Evolutionary conservation across 805 yeast genomes (phyloP), one percentile per base, ranked within the genome.

Genomic region (Candida lessepsii): DNA sequence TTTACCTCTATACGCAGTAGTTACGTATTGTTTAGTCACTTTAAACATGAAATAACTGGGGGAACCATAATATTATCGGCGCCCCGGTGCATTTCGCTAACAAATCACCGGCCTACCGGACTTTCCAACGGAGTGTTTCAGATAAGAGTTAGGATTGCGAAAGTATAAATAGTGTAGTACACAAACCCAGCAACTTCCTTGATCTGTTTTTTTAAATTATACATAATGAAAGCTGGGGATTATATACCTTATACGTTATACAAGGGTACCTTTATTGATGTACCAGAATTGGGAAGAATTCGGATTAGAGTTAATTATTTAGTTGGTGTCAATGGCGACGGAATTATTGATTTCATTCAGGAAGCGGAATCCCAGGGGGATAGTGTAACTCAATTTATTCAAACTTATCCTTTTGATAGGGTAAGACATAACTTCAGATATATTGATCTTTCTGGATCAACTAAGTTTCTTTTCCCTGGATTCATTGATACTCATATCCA

Each of bases 201-300:
- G n/a, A n/a, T n/a, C n/a, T n/a, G n/a, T n/a, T n/a, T n/a, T n/a
- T n/a, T n/a, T n/a, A n/a, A n/a, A n/a, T n/a, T n/a, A n/a, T n/a
- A n/a, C 17, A 34, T 20, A 9, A 40, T 35, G 25, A 52, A 48
- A 31, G 57, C 59, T 4, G 29, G 32, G 3, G 39, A 33, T 8
- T 24, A 40, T 4, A 53, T 54, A 9, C 52, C 48, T 9, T 67
- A 66, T 50, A 71, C 76, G 0, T 65, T 81, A 3, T 83, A 75
- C 59, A 71, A 70, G 48, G 96, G 95, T 4, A 81, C 89, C 1
- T 71, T 86, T 43, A 74, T 83, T 9, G 93, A 87, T 57, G 80
- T 91, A 0, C 89, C 93, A 1, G 46, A 37, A 1, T 56, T 85
- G 13, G 81, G 80, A 1, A 55, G 63, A 15, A 53, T 89, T 2